Evolutionary conservation across 257 asterid species (phyloP), one percentile per base, ranked within the genome.

Genomic region (Echium plantagineum): DNA sequence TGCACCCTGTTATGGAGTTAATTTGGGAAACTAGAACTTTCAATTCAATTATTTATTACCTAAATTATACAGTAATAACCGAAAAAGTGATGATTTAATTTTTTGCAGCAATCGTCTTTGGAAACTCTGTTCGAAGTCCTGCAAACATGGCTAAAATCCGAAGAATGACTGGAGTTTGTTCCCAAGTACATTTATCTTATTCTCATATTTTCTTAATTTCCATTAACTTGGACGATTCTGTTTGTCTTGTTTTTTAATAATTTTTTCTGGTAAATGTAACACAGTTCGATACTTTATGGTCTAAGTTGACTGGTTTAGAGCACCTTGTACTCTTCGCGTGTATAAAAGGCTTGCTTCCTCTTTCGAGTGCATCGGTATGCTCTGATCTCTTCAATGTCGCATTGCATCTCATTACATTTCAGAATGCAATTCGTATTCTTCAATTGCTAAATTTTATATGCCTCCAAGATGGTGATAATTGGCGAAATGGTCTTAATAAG

Each of bases 241-340:
- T 35, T 35, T 35, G 46, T 35, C 10, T 35, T 35, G 46, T 35
- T 35, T 31, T 52, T 60, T 24, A 21, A 10, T 18, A 5, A 9
- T 53, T 58, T 10, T 42, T 10, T 24, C 51, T 22, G 5, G 1
- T 22, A 35, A n/a, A 61, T 53, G 46, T 28, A 4, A 7, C 63
- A 55, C 63, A 90, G 98, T 90, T 87, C 82, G 98, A 90, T 72
- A 62, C 87, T 67, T 90, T 90, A 68, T 90, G 98, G 98, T 95
- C 83, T 73, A 94, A 82, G 58, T 76, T 90, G 63, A 87, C 98
- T 28, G 95, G 91, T 59, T 69, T 71, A 83, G 98, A 90, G 79
- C 98, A 90, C 75, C 94, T 90, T 62, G 51, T 72, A 70, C 81
- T 90, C 69, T 90, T 90, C 72, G 94, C 98, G 58, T 72, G 83